Evolutionary conservation across 306 rosid species (phyloP).

Genomic region (Castanea crenata): DNA sequence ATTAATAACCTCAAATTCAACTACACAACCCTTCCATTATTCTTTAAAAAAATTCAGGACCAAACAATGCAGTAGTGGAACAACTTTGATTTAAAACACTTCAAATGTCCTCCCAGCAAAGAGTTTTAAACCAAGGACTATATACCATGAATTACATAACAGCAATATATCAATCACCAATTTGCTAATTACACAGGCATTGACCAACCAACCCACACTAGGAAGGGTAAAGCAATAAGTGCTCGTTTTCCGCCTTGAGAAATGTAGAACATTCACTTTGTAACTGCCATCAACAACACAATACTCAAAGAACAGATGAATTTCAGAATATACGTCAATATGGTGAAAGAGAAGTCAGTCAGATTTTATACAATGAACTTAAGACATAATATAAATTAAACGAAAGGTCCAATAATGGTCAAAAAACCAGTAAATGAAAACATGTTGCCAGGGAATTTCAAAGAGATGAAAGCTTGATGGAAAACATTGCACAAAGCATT

Average conservation of each 20-base stretch:
- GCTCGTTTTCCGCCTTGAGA: neutral
- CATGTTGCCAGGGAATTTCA: neutral
- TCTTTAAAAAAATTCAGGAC: too few relatives aligned
- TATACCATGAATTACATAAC: neutral
- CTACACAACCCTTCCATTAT: too few relatives aligned
- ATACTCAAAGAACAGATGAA: too few relatives aligned
- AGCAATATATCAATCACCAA: neutral
- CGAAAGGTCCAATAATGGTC: neutral
- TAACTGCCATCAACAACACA: neutral
- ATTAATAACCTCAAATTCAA: too few relatives aligned
- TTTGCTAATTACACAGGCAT: neutral
- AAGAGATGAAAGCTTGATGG: neutral
- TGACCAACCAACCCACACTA: neutral
- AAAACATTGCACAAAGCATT: neutral
- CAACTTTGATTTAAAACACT: too few relatives aligned
- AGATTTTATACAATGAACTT: neutral
- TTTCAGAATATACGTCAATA: too few relatives aligned
- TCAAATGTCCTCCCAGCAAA: too few relatives aligned
- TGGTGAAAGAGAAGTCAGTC: too few relatives aligned
- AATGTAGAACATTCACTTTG: neutral
- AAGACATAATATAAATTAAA: neutral
- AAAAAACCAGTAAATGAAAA: conserved; percentile 8
- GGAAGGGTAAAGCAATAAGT: neutral
- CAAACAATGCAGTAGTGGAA: too few relatives aligned
- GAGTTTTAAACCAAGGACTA: neutral